These are phyloP conservation scores for Alloascoidea africana DNA, from an alignment of 805 yeast species.

Conservation along the genomic window DNA sequence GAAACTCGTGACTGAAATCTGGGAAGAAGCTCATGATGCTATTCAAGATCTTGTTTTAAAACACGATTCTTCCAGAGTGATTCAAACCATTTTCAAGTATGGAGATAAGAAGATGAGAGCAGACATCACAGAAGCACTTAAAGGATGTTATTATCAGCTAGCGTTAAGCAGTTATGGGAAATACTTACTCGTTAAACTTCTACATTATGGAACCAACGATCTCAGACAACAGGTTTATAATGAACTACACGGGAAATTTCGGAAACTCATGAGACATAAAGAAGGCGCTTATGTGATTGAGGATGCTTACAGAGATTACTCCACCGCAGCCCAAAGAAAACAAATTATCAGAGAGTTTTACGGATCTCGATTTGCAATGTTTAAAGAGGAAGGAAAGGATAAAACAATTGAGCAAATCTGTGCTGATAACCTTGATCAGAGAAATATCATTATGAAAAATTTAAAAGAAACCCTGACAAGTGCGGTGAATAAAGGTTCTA, in stretches of 20 bases:
- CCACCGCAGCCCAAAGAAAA: slow-evolving; percentile 68
- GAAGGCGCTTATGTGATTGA: slow-evolving; percentile 98
- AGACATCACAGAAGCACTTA: slow-evolving; percentile 47
- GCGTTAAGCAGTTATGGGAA: slow-evolving; percentile 93
- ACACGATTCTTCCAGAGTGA: slow-evolving; percentile 94
- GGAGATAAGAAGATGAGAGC: slow-evolving; percentile 70
- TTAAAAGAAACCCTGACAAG: slow-evolving; percentile 74
- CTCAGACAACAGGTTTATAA: slow-evolving; percentile 61
- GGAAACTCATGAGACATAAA: slow-evolving; percentile 89
- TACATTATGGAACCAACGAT: slow-evolving; percentile 83
- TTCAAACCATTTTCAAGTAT: slow-evolving; percentile 84
- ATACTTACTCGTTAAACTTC: slow-evolving; percentile 71
- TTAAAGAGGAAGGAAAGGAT: slow-evolving; percentile 57
- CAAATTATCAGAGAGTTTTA: slow-evolving; percentile 94
- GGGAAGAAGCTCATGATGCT: slow-evolving; percentile 68
- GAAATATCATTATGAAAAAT: slow-evolving; percentile 58
- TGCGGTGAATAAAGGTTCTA: slow-evolving; percentile 87
- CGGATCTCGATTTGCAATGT: slow-evolving; percentile 91
- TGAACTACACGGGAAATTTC: slow-evolving; percentile 80
- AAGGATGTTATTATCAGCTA: slow-evolving; percentile 62
- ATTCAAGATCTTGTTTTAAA: slow-evolving; percentile 77
- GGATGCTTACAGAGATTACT: slow-evolving; percentile 75
- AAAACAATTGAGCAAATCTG: slow-evolving; percentile 51
- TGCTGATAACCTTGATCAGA: slow-evolving; percentile 59
- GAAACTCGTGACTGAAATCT: slow-evolving; percentile 66